phyloP scores from a whole-genome alignment of 2,329 filamentous ascomycete genomes.

The Pseudocercospora macadamiae region DNA sequence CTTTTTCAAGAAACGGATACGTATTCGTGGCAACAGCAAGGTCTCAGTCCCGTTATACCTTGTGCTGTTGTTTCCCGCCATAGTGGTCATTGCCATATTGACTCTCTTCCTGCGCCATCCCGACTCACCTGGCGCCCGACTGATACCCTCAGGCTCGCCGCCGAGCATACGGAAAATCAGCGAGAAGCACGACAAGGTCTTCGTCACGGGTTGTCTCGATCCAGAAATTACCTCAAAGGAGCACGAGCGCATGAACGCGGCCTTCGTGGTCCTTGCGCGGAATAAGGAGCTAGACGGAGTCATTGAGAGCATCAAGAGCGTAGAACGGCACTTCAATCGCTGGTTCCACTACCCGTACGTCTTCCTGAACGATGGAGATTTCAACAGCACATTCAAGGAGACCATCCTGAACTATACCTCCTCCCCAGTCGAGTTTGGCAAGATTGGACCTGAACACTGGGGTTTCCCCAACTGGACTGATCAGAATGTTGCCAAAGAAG shows the following conservation, averaged over 20 bases:
- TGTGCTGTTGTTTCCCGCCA: conserved; percentile 87
- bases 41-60: conserved; percentile 91
- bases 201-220: conserved; percentile 85
- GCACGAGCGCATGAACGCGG: conserved; percentile 80
- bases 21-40: conserved; percentile 86
- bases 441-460: conserved; percentile 90
- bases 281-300: conserved; percentile 97
- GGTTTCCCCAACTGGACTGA: conserved; percentile 97
- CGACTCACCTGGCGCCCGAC: conserved; percentile 75
- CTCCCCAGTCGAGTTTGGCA: conserved; percentile 84
- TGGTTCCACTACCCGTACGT: conserved; percentile 99
- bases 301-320: conserved; percentile 94
- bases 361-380: conserved; percentile 96
- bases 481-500: conserved; percentile 88
- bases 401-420: conserved; percentile 90
- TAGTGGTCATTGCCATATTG: conserved; percentile 88
- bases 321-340: conserved; percentile 97
- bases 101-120: conserved; percentile 88
- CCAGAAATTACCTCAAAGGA: conserved; percentile 70
- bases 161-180: conserved; percentile 90
- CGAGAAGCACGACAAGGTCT: conserved; percentile 96
- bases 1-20: conserved; percentile 84
- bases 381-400: conserved; percentile 92
- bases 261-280: conserved; percentile 90
- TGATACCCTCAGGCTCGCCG: conserved; percentile 86